Evolutionary conservation across 2,329 filamentous ascomycete genomes (phyloP), one percentile per base, ranked within the genome.

Genomic region (Alternaria sp.): DNA sequence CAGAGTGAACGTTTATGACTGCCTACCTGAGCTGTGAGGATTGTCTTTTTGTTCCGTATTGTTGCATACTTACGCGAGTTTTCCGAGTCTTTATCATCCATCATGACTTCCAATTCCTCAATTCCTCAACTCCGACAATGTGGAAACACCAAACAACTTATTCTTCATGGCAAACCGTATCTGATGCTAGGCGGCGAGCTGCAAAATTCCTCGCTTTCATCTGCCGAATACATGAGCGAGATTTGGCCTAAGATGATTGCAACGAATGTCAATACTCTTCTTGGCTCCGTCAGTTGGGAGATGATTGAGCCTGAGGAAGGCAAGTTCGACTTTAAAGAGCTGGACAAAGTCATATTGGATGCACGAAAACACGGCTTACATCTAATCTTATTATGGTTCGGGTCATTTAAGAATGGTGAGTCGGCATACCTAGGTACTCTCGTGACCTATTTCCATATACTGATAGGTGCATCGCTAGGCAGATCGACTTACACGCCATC

Each of bases 171-270:
- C 62, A 68, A 80, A 30, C 82, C 81, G 0, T 82, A 82, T 54
- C 78, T 83, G 36, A 79, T 82, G 62, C 74, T 82, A 6, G 79
- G 73, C n/a, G 82, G 71, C 10, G 81, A 84, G 70, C 69, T 84
- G 38, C 82, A 84, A 56, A 84, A 84, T 64, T 84, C 82, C 0
- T 82, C 81, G 1, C 72, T 84, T 48, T 80, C 76, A 9, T 83
- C 80, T 5, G 75, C 79, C 8, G 72, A 77, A 46, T 83, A 80
- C 59, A 84, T 85, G 82, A 66, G 74, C 16, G 72, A 77, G 28
- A 65, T 79, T 7, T 85, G 82, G 81, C 74, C 77, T 32, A 82
- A 81, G 50, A 71, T 84, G 62, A 72, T 71, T 5, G 74, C 73
- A 18, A 80, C 74, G 14, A 74, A 81, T 57, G 71, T 82, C 64